These are phyloP conservation scores for Salicornia ramosissima DNA, from an alignment of 148 eudicot species.

Conservation along the genomic window DNA sequence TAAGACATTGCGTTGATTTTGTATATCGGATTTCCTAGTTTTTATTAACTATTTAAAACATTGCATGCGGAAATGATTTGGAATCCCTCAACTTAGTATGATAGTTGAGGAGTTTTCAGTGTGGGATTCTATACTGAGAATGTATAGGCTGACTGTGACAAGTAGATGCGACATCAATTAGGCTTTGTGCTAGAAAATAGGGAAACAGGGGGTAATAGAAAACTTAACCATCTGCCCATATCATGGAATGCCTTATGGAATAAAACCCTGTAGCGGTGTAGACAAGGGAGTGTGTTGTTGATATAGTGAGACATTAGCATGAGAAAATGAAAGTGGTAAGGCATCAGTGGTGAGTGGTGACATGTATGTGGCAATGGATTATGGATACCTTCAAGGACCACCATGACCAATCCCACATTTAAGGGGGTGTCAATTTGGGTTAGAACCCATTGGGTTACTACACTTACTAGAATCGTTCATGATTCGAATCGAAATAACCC, in stretches of 20 bases:
- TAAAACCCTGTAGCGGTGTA: neutral
- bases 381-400: too few relatives aligned
- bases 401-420: too few relatives aligned
- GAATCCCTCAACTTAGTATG: too few relatives aligned
- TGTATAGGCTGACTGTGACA: neutral
- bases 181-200: neutral
- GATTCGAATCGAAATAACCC: too few relatives aligned
- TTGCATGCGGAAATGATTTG: neutral
- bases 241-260: neutral
- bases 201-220: neutral
- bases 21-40: neutral
- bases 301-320: neutral
- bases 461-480: too few relatives aligned
- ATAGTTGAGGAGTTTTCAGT: neutral
- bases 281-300: neutral
- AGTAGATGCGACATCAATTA: neutral
- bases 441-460: too few relatives aligned
- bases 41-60: neutral
- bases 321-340: too few relatives aligned
- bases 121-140: neutral
- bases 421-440: too few relatives aligned
- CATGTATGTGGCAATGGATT: too few relatives aligned
- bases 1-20: neutral
- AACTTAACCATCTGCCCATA: neutral
- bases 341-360: too few relatives aligned